A percentile compares a stretch with the other conserved stretches of the same genome.
phyloP scores from a whole-genome alignment of 768 basidiomycete species.

The Calocybe gangraenosa region DNA sequence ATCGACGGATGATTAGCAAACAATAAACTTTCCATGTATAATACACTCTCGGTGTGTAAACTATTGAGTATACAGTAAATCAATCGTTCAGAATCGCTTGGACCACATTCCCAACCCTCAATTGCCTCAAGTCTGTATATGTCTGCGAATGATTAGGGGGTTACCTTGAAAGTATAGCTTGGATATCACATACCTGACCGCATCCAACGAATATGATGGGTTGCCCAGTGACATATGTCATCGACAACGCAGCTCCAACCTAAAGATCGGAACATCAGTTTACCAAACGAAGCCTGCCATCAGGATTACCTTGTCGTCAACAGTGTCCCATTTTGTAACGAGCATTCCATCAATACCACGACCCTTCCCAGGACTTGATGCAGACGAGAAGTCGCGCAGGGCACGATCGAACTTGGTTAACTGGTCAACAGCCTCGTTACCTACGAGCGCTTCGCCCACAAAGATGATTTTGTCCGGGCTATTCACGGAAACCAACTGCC shows the following conservation, averaged over 20 bases:
- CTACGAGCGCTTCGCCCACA: constrained; percentile 96
- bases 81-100: constrained; percentile 84
- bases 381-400: constrained; percentile 85
- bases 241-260: constrained; percentile 97
- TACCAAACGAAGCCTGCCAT: neutral
- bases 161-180: neutral
- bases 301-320: constrained; percentile 81
- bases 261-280: constrained; percentile 24
- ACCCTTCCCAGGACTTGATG: constrained; percentile 60
- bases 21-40: neutral
- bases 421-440: constrained; percentile 99
- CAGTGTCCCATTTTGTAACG: constrained; percentile 99
- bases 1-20: too few species aligned
- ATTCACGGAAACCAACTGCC: constrained; percentile 85
- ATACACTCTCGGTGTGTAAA: neutral
- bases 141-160: constrained; percentile 48
- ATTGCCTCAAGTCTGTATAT: constrained; percentile 90
- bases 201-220: constrained; percentile 98
- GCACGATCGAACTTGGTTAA: constrained; percentile 95
- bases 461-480: constrained; percentile 97
- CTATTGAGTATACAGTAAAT: constrained; percentile 4
- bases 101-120: constrained; percentile 90
- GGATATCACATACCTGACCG: constrained; percentile 69
- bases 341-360: constrained; percentile 98
- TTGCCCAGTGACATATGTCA: constrained; percentile 99